Base-by-base conservation (phyloP, 495 filamentous ascomycete genomes). In the Talaromyces stipitatus region DNA sequence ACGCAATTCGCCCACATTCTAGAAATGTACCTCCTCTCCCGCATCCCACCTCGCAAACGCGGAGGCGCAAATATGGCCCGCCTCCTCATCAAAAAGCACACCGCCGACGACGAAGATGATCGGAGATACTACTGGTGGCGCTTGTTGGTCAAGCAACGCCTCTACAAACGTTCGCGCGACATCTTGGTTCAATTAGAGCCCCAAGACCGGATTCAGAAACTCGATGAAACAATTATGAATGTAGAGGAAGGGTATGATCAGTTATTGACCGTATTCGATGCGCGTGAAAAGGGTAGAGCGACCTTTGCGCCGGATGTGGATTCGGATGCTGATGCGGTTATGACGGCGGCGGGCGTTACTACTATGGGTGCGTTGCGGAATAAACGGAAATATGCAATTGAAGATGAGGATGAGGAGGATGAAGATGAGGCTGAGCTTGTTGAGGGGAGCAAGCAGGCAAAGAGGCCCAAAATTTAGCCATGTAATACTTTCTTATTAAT, bases 1-100 rank as follows among this genome's bases (percentile, higher is more conserved):
- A 84, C 92, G n/a, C 94, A 97, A 71, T 96, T 97, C 69, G 78
- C 78, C 27, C 84, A 92, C 28, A 77, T 96, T 9, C 72, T 92
- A 14, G 94, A 98, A 70, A 91, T 97, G 84, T 84, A 88, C 55
- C 86, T 96, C 6, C 85, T 97, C 61, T 85, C 85, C 6, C 77
- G 73, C 51, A 86, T 97, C 23, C 84, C 90, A 0, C 63, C 74
- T 8, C 70, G 76, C 11, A 78, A 90, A 56, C 82, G 87, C 3
- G 78, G 78, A 10, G 77, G 76, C 3, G 70, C 71, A 14, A 78
- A 84, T 47, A 72, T 78, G 55, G 62, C 75, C 3, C 69, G 72
- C 18, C 62, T 78, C 0, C 65, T 85, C 50, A 82, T 83, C 45
- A 79, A 80, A 46, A 80, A 82, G 61, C 75, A 73, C 36, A 78